A percentile compares a stretch with the other conserved stretches of the same genome.
phyloP scores from a whole-genome alignment of 2,329 filamentous ascomycete genomes.

The Metarhizium brunneum region DNA sequence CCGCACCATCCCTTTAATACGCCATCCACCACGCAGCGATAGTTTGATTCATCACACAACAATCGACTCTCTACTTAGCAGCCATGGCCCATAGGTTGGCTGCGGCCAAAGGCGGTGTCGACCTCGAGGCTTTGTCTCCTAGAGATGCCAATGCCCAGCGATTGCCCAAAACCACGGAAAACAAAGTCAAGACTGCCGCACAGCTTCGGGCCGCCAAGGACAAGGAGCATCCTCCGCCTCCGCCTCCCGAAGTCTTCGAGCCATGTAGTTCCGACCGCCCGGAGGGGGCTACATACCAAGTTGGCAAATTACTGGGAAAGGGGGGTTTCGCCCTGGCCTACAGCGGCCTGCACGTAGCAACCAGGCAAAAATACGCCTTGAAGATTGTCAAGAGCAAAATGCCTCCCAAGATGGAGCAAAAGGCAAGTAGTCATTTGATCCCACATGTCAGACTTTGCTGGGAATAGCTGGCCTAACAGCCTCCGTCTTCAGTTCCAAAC shows the following conservation, averaged over 20 bases:
- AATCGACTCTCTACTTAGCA: slow-evolving; percentile 4
- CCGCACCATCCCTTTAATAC: not conserved
- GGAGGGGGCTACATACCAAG: slow-evolving; percentile 63
- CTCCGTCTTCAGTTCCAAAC: slow-evolving; percentile 48
- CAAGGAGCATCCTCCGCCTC: slow-evolving; percentile 58
- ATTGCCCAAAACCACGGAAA: slow-evolving; percentile 35
- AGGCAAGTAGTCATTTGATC: slow-evolving; percentile 42
- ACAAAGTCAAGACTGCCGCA: slow-evolving; percentile 42
- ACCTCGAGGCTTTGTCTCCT: slow-evolving; percentile 56
- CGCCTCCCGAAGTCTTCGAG: slow-evolving; percentile 50
- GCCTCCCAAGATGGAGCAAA: slow-evolving; percentile 76
- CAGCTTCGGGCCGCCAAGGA: slow-evolving; percentile 49
- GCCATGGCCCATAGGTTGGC: slow-evolving; percentile 40
- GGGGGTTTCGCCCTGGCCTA: slow-evolving; percentile 80
- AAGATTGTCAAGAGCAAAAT: slow-evolving; percentile 81
- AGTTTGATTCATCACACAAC: not conserved
- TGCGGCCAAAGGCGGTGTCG: slow-evolving; percentile 36
- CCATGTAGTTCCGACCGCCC: slow-evolving; percentile 59
- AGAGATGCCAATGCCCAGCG: slow-evolving; percentile 55
- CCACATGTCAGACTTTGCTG: not conserved
- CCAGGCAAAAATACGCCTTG: slow-evolving; percentile 60
- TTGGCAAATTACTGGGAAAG: slow-evolving; percentile 67
- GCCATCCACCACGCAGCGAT: not conserved
- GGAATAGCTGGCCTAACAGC: not conserved
- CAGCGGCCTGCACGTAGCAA: slow-evolving; percentile 56